phyloP scores from a whole-genome alignment of 2,329 filamentous ascomycete species.

The Neopestalotiopsis sp. region DNA sequence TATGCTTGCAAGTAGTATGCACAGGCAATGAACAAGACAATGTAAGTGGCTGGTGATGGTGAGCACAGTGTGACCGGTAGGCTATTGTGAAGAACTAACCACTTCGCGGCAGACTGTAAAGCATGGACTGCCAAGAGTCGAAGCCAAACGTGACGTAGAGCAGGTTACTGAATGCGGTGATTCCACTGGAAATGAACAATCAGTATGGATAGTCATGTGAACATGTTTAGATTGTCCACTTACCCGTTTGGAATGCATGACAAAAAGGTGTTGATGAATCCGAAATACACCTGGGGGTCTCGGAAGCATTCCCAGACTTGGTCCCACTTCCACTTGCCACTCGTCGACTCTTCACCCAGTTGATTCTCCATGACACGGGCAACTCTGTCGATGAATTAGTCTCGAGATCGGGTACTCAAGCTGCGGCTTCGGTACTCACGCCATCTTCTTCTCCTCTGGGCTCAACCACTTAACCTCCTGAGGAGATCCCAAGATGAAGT shows the following conservation, averaged over 20 bases:
- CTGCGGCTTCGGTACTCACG: not conserved
- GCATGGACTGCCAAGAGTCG: conserved; percentile 38
- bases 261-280: conserved; percentile 41
- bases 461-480: conserved; percentile 37
- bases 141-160: conserved; percentile 35
- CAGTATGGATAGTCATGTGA: not conserved
- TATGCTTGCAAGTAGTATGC: not conserved
- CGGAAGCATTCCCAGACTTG: conserved; percentile 35
- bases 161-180: conserved; percentile 29
- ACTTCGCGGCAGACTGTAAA: conserved; percentile 38
- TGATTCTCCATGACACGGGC: conserved; percentile 35
- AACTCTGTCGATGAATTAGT: conserved; percentile 15
- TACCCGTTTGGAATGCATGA: conserved; percentile 38
- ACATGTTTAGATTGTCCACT: conserved; percentile 26
- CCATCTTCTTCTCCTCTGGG: conserved; percentile 36
- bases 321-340: conserved; percentile 35
- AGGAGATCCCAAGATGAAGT: conserved; percentile 38
- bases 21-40: not conserved
- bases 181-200: not conserved
- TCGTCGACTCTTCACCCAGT: conserved; percentile 33
- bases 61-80: not conserved
- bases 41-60: not conserved
- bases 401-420: not conserved
- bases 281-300: conserved; percentile 40
- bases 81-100: conserved; percentile 34